phyloP scores from a whole-genome alignment of 345 rosid genomes.

The Eucalyptus polyanthemos region DNA sequence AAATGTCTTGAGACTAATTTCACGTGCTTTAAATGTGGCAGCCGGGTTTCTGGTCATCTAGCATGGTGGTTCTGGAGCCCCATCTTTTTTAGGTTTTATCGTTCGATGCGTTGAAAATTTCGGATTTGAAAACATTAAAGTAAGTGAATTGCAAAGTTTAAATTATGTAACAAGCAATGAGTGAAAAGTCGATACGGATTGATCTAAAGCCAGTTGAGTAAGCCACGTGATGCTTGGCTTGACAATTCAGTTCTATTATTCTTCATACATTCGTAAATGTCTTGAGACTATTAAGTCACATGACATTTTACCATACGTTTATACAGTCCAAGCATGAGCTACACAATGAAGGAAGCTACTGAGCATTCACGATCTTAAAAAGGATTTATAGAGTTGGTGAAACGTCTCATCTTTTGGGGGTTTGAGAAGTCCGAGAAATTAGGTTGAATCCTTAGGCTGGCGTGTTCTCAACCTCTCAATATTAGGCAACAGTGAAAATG shows the following conservation, averaged over 20 bases:
- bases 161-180: background rate
- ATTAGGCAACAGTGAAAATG: background rate
- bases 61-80: background rate
- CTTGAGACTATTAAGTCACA: background rate
- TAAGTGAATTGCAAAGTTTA: background rate
- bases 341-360: background rate
- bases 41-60: background rate
- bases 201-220: background rate
- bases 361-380: background rate
- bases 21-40: background rate
- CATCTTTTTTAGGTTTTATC: background rate
- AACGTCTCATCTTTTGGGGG: background rate
- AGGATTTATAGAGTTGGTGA: background rate
- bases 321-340: background rate
- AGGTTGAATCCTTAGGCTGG: background rate
- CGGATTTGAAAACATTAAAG: background rate
- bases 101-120: background rate
- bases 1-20: background rate
- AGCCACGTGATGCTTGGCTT: background rate
- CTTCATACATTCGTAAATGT: background rate
- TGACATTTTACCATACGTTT: background rate
- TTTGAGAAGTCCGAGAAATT: background rate
- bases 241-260: background rate
- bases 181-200: background rate
- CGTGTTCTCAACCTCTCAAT: background rate